These are phyloP conservation scores for Cajanus cajan DNA, from an alignment of 306 rosid genomes.

Conservation along the genomic window DNA sequence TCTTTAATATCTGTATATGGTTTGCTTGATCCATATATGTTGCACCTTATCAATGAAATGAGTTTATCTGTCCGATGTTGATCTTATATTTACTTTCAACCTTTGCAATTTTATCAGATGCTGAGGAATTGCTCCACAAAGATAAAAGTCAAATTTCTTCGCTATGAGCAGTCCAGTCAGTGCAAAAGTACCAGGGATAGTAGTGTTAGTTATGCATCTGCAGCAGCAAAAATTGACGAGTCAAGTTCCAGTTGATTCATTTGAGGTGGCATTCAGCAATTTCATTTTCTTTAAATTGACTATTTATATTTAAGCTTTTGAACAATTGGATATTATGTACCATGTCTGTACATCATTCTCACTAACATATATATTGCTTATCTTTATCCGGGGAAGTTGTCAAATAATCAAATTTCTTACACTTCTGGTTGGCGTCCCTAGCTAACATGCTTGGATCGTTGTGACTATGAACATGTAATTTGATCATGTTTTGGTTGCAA, in stretches of 20 bases:
- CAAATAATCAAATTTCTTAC: slow-evolving; percentile 25
- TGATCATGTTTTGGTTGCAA: slow-evolving; percentile 18
- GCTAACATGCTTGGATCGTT: slow-evolving; percentile 8
- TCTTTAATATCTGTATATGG: not conserved
- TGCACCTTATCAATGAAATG: not conserved
- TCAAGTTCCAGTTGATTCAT: slow-evolving; percentile 49
- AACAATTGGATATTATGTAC: slow-evolving; percentile 8
- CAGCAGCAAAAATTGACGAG: slow-evolving; percentile 74
- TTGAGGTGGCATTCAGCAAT: slow-evolving; percentile 22
- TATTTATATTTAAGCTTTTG: slow-evolving; percentile 26
- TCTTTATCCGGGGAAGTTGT: slow-evolving; percentile 17
- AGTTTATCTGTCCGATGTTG: not conserved
- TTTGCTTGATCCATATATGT: not conserved
- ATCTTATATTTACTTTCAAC: not conserved
- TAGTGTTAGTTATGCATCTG: slow-evolving; percentile 98
- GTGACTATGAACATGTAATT: slow-evolving; percentile 9
- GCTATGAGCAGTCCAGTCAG: slow-evolving; percentile 89
- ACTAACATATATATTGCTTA: slow-evolving; percentile 22
- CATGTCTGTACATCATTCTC: slow-evolving; percentile 33
- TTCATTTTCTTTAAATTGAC: slow-evolving; percentile 30
- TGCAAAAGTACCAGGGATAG: slow-evolving; percentile 81
- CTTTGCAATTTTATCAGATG: slow-evolving; percentile 62
- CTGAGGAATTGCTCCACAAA: slow-evolving; percentile 61
- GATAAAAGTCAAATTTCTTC: slow-evolving; percentile 76
- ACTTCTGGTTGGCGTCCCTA: not conserved